Evolutionary conservation across 352 stramenopile species (phyloP).

Genomic region (Pythium chondricola): DNA sequence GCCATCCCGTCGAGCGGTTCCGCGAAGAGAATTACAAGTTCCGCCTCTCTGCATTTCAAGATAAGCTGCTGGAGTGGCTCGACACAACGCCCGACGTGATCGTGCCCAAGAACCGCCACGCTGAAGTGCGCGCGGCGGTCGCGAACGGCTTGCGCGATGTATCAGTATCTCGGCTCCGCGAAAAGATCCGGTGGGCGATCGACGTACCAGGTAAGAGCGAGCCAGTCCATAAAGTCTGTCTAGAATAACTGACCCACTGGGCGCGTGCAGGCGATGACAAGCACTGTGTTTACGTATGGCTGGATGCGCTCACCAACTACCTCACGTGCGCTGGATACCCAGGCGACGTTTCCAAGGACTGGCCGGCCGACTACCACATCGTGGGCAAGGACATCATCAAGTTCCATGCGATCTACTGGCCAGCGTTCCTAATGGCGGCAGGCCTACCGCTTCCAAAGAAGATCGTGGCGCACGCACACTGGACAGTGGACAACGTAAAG

Average conservation of each 20-base stretch:
- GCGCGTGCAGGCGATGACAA: constrained; percentile 34
- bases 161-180: constrained; percentile 94
- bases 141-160: constrained; percentile 92
- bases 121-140: constrained; percentile 90
- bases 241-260: neutral
- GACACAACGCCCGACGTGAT: constrained; percentile 87
- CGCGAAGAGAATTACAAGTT: constrained; percentile 99
- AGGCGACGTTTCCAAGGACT: constrained; percentile 26
- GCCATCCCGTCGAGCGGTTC: constrained; percentile 91
- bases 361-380: constrained; percentile 85
- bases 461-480: constrained; percentile 97
- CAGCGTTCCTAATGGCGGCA: constrained; percentile 93
- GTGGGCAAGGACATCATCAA: constrained; percentile 99
- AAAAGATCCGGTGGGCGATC: constrained; percentile 96
- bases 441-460: constrained; percentile 89
- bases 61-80: constrained; percentile 89
- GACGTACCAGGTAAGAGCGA: constrained; percentile 73
- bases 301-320: constrained; percentile 99
- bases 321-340: constrained; percentile 95
- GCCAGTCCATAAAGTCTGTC: no score
- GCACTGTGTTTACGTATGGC: constrained; percentile 99
- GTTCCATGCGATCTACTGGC: constrained; percentile 99
- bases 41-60: constrained; percentile 91
- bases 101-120: constrained; percentile 84
- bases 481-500: constrained; percentile 97